Evolutionary conservation across 257 asterid species (phyloP).

Genomic region (Nicotiana undulata): DNA sequence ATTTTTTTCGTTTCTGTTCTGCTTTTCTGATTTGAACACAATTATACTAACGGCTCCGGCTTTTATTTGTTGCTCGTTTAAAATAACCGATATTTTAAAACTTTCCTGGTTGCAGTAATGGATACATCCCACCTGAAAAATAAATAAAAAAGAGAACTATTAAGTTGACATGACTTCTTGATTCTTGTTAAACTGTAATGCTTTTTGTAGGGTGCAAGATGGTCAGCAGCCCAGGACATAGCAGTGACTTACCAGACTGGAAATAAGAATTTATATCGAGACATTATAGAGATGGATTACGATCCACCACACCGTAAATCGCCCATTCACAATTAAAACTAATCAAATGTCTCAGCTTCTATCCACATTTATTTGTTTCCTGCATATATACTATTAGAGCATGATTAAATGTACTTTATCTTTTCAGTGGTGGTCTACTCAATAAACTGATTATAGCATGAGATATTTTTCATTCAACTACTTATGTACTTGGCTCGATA

Average conservation of each 20-base stretch:
- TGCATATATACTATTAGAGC: background rate
- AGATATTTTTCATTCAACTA: background rate
- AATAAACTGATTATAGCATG: background rate
- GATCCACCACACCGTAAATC: slow-evolving; percentile 35
- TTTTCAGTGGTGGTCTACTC: background rate
- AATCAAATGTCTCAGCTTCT: background rate
- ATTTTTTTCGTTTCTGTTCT: too few relatives aligned
- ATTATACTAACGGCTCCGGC: too few relatives aligned
- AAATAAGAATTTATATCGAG: background rate
- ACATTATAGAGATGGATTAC: slow-evolving; percentile 23
- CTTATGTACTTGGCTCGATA: background rate
- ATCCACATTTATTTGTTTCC: background rate
- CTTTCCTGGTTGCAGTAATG: too few relatives aligned
- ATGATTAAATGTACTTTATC: background rate
- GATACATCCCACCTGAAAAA: too few relatives aligned
- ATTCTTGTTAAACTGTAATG: background rate
- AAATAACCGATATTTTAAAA: too few relatives aligned
- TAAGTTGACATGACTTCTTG: background rate
- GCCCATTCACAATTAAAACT: slow-evolving; percentile 29
- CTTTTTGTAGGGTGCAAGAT: background rate
- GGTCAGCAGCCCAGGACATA: background rate
- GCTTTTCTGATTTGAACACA: too few relatives aligned
- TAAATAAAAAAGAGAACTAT: too few relatives aligned
- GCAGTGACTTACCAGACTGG: background rate
- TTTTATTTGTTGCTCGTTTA: too few relatives aligned